phyloP scores from a whole-genome alignment of 495 filamentous ascomycete species.

The Tuber microsphaerosporum region DNA sequence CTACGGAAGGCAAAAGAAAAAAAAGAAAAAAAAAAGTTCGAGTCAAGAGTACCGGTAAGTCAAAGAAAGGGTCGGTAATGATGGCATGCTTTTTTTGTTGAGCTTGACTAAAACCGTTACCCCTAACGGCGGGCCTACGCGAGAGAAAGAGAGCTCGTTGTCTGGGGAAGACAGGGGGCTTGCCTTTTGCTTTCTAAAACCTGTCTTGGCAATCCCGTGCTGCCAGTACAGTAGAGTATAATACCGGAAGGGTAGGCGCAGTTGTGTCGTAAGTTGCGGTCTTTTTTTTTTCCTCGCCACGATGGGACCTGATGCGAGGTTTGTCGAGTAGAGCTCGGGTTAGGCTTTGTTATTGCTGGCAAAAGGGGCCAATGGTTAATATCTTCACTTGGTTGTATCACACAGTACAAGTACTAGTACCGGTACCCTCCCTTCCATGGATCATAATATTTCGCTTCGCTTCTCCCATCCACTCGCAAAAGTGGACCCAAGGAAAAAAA shows the following conservation, averaged over 20 bases:
- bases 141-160: background rate
- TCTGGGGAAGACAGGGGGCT: background rate
- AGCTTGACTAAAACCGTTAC: conserved; percentile 4
- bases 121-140: conserved; percentile 3
- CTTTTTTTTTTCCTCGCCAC: background rate
- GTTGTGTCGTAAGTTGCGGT: background rate
- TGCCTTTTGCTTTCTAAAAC: background rate
- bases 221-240: too few species aligned
- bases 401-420: too few species aligned
- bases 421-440: background rate
- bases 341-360: background rate
- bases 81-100: conserved; percentile 2
- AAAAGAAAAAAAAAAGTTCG: background rate
- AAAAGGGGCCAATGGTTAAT: background rate
- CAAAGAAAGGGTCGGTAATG: background rate
- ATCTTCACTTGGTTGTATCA: background rate
- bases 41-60: background rate
- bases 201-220: background rate
- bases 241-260: background rate
- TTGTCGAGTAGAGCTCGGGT: background rate
- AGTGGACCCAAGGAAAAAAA: conserved; percentile 12
- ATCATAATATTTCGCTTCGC: background rate
- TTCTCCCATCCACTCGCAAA: conserved; percentile 9
- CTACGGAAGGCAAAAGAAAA: background rate
- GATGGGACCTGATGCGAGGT: background rate